Conservation (phyloP, 2,329 filamentous ascomycete genomes). For the Aquanectria penicillioides region DNA sequence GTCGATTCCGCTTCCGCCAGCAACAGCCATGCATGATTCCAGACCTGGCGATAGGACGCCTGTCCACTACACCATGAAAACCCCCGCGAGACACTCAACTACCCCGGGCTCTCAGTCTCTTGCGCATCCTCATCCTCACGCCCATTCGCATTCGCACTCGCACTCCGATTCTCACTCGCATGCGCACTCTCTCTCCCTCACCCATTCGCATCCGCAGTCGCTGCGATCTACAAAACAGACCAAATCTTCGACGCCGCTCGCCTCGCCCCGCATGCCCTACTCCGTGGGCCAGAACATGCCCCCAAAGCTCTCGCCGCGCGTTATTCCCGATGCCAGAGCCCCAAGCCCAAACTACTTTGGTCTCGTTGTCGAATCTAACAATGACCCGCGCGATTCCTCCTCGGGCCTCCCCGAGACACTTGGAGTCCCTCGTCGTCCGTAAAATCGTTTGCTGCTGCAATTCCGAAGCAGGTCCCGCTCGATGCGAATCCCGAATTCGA, state of each 20-base stretch:
- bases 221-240: constrained; percentile 51
- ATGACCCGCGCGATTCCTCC: constrained; percentile 73
- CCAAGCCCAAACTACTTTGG: constrained; percentile 90
- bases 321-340: constrained; percentile 52
- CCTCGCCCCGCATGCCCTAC: constrained; percentile 62
- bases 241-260: constrained; percentile 61
- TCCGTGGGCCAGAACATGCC: constrained; percentile 66
- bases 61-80: constrained; percentile 59
- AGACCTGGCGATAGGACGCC: constrained; percentile 48
- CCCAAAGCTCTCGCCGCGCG: constrained; percentile 59
- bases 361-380: constrained; percentile 70
- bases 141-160: constrained; percentile 52
- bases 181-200: constrained; percentile 52
- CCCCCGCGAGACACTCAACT: constrained; percentile 50
- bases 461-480: constrained; percentile 75
- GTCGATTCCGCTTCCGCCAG: constrained; percentile 35
- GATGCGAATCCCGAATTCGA: constrained; percentile 86
- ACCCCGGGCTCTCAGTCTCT: constrained; percentile 45
- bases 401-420: constrained; percentile 71
- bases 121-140: constrained; percentile 34
- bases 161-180: constrained; percentile 54
- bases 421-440: constrained; percentile 80
- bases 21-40: constrained; percentile 45
- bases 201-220: constrained; percentile 52
- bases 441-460: constrained; percentile 73